Base-by-base conservation (phyloP, 495 filamentous ascomycete species). In the Glonium stellatum region DNA sequence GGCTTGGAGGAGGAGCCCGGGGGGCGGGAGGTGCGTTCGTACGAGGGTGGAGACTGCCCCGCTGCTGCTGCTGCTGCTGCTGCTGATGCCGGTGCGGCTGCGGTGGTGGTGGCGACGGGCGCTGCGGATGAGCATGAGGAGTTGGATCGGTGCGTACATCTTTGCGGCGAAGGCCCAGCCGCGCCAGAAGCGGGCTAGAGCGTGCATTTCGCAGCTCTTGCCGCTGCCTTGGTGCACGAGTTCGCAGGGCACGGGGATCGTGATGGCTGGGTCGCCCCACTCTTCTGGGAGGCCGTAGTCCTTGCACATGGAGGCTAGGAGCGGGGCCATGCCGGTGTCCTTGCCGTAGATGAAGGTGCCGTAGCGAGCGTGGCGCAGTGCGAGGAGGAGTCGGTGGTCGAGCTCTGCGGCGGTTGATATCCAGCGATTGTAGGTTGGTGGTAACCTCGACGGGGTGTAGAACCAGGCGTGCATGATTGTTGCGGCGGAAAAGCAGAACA, bases 381-480 rank as follows among this genome's bases (percentile, higher is more conserved):
- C 87, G 61, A 86, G 77, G 55, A 95, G 80, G 18, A 97, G 80
- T 1, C 92, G 86, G 5, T 68, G 60, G 70, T 97, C 92, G n/a
- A 95, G 84, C 41, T 85, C 79, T 27, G 91, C 90, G 19, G 86
- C 87, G 22, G 82, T 81, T 44, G 78, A 80, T 64, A 97, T 95
- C 90, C 91, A 96, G 71, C 87, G 87, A 60, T 84, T 87, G 73
- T 96, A 97, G 25, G 86, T 78, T 36, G 71, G 79, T 11, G 90
- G 90, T 5, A 95, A 75, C 51, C 82, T 78, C 41, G 80, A 75
- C 0, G 89, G 88, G 3, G 69, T 63, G 75, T 92, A 95, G 66
- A 95, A 85, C 88, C 88, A 95, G 19, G 88, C 81, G 86, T 89
- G 91, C 90, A 95, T 97, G 51, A 97, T 84, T 2, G 90, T 73